Base-by-base conservation (phyloP, 352 stramenopile species). In the Peronospora belbahrii region DNA sequence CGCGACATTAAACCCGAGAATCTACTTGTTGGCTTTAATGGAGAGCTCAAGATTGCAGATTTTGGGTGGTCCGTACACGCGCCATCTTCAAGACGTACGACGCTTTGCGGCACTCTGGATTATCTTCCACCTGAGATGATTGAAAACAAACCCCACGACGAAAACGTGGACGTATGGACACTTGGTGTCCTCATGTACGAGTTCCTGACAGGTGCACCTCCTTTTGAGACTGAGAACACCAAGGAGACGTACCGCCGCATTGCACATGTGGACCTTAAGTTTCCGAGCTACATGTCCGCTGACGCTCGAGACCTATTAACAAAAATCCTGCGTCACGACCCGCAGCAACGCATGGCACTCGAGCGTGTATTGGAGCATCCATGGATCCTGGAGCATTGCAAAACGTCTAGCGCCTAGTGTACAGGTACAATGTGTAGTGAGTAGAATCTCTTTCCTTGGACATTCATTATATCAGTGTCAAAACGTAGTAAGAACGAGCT, bases 1-100 rank as follows among this genome's bases (percentile, higher is more conserved):
- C 80, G 97, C 35, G 97, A 99, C 59, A 99, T 99, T 65, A 99
- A 99, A 73, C 96, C 96, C 0, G 97, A 99, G 67, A 99, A 99
- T 65, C 72, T 99, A 34, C 70, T 99, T 11, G 57, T 99, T 5
- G 96, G 95, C 7, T 86, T 97, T 32, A 62, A 65, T 19, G 85
- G 90, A 13, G 91, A 99, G 55, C 90, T 99, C 48, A 99, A 99
- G 77, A 97, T 99, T 57, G 96, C 96, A 15, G 97, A 99, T 60
- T 99, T 99, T 71, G 97, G 97, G 15, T 99, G 96, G 96, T 98
- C 94, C 0, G 96, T 99, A 34, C 97, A 99, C 65, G 94, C 96
- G n/a, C 96, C 95, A 33, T 97, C 91, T 4, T 97, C 85, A 8
- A 65, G 96, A 34, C 75, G 97, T 14, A 98, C 91, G 32, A 99